These are phyloP conservation scores for Avena eriantha DNA, from an alignment of 176 grass and related monocot species.

Conservation along the genomic window DNA sequence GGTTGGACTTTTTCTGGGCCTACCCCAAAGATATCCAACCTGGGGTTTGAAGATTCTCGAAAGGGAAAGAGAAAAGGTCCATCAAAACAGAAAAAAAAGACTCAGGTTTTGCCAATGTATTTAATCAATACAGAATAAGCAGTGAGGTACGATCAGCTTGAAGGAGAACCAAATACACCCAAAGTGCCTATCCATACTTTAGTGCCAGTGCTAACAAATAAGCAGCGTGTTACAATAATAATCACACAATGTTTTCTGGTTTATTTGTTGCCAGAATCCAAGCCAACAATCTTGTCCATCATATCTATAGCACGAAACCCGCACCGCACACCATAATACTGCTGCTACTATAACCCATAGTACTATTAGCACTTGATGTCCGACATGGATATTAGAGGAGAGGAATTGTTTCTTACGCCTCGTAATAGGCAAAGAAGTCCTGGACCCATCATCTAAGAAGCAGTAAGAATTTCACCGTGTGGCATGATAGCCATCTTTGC, in stretches of 20 bases:
- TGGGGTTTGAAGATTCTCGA: no score
- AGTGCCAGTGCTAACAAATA: neutral
- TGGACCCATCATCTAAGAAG: constrained; percentile 22
- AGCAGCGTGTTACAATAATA: neutral
- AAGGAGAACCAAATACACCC: neutral
- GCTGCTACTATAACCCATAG: constrained; percentile 11
- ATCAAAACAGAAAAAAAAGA: no score
- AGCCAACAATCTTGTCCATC: neutral
- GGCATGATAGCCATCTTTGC: constrained; percentile 28
- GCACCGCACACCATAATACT: neutral
- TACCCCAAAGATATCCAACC: no score
- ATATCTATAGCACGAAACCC: neutral
- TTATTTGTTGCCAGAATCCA: constrained; percentile 6
- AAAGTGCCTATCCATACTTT: neutral
- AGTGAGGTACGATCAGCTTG: neutral
- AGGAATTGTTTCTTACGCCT: neutral
- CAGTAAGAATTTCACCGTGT: constrained; percentile 45
- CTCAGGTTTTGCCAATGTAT: no score
- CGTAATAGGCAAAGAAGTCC: no score
- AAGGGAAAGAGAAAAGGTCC: no score
- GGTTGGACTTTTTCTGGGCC: no score
- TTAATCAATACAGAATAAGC: no score
- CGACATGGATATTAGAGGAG: neutral
- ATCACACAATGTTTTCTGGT: neutral
- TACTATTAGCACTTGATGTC: neutral